Percentiles rank a stretch among this genome's conserved stretches.
These are phyloP conservation scores for Cryptosporidium sp. DNA, from an alignment of 169 alveolate genomes.

Conservation along the genomic window DNA sequence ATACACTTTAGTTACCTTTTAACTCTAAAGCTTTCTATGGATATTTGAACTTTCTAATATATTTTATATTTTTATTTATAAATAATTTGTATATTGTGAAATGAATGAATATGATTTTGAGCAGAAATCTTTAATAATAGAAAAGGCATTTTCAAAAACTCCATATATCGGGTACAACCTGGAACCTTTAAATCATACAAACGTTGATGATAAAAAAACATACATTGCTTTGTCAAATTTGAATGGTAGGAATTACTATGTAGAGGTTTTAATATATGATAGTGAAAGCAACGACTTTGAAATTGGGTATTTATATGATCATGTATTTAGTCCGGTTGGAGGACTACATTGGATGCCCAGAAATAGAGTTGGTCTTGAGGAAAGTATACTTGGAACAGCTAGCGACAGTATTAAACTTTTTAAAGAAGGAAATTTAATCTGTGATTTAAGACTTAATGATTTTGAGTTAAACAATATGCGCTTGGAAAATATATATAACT, in stretches of 20 bases:
- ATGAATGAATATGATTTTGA: background rate
- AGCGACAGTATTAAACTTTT: constrained; percentile 40
- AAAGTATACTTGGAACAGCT: constrained; percentile 47
- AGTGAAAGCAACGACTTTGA: constrained; percentile 17
- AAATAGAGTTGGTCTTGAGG: constrained; percentile 6
- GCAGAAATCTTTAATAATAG: constrained; percentile 10
- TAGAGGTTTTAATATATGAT: constrained; percentile 45
- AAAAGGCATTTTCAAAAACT: constrained; percentile 24
- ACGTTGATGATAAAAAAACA: constrained; percentile 18
- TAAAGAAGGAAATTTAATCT: constrained; percentile 49
- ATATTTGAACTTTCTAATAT: background rate
- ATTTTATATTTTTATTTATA: background rate
- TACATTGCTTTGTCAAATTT: constrained; percentile 46
- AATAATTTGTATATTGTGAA: background rate
- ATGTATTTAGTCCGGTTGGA: constrained; percentile 61
- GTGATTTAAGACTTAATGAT: constrained; percentile 49
- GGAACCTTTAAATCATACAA: constrained; percentile 15
- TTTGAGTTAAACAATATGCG: constrained; percentile 37
- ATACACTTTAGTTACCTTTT: background rate
- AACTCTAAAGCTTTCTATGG: background rate
- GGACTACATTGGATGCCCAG: constrained; percentile 75
- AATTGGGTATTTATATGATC: constrained; percentile 49
- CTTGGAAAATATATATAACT: constrained; percentile 8
- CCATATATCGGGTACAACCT: constrained; percentile 41
- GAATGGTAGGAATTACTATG: constrained; percentile 14